These are phyloP conservation scores for Pelagomonas calceolata DNA, from an alignment of 108 stramenopile genomes.

Conservation along the genomic window DNA sequence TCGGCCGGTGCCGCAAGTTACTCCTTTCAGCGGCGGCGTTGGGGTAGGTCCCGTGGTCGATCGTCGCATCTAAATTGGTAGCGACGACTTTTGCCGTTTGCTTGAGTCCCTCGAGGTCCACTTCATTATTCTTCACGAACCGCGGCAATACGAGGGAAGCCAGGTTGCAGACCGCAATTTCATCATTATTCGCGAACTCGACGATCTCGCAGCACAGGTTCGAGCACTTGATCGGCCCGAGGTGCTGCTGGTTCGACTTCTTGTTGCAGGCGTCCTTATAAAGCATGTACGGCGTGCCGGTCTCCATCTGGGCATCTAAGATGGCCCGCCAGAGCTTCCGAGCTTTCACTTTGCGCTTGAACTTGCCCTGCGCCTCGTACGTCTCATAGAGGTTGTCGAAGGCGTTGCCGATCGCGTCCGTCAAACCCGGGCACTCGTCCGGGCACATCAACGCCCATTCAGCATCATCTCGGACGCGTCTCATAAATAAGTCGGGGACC, in stretches of 20 bases:
- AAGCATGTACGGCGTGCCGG: slow-evolving; percentile 91
- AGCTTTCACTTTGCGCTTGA: slow-evolving; percentile 59
- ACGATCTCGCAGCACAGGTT: slow-evolving; percentile 96
- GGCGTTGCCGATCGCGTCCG: slow-evolving; percentile 66
- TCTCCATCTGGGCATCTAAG: slow-evolving; percentile 84
- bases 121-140: not conserved
- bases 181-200: slow-evolving; percentile 83
- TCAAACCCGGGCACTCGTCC: slow-evolving; percentile 69
- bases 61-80: slow-evolving; percentile 79
- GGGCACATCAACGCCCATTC: slow-evolving; percentile 91
- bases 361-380: slow-evolving; percentile 72
- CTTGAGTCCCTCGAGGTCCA: slow-evolving; percentile 74
- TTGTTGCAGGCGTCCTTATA: slow-evolving; percentile 90
- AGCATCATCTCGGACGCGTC: slow-evolving; percentile 76
- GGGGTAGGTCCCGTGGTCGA: slow-evolving; percentile 89
- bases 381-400: slow-evolving; percentile 72
- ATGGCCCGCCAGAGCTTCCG: slow-evolving; percentile 73
- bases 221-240: slow-evolving; percentile 89
- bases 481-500: slow-evolving; percentile 94
- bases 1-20: slow-evolving; percentile 81
- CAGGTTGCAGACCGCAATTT: slow-evolving; percentile 91
- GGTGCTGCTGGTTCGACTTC: slow-evolving; percentile 92
- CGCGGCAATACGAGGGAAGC: slow-evolving; percentile 54
- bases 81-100: slow-evolving; percentile 74
- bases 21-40: slow-evolving; percentile 65